Base-by-base conservation (phyloP, 495 filamentous ascomycete genomes). In the Penicillium daleae region DNA sequence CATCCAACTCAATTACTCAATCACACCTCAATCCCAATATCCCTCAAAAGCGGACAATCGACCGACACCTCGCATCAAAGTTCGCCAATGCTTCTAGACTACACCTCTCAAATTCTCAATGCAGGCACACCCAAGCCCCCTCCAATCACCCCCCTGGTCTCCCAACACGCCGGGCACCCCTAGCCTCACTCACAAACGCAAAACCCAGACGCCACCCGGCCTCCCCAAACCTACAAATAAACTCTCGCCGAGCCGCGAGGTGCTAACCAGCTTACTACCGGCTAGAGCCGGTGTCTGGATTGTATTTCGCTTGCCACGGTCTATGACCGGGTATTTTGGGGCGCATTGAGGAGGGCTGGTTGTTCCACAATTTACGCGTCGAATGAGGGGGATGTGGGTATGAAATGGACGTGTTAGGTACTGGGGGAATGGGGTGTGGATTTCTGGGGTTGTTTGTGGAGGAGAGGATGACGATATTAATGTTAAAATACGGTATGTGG, bases 41-140 rank as follows among this genome's bases (percentile, higher is more conserved):
- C 22, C 46, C 46, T 50, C 46, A 29, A 29, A 26, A 29, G 46
- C 46, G 26, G 24, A 50, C 22, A 29, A 2, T 15, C 15, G 24
- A 17, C 46, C 46, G 46, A 27, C 46, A 29, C 15, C 24, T n/a
- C 6, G 7, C 42, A 46, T 46, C 42, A 50, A 29, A 29, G 24
- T 50, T 50, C 46, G 46, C 46, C 46, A 54, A 54, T 21, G 29
- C 51, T 54, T 32, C 27, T 35, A 54, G 51, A 54, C 27, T n/a
- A 33, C 35, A n/a, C n/a, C n/a, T n/a, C n/a, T n/a, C n/a, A 35
- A 22, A n/a, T 19, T 33, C 50, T 29, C 22, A 17, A 26, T 50
- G 46, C 46, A 50, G 46, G 46, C 46, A 50, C 46, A 50, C 33
- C 42, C 40, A 42, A 22, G 26, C 21, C 31, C 35, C 44, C 29